Base-by-base conservation (phyloP, 768 basidiomycete genomes). In the Suillus bovinus region DNA sequence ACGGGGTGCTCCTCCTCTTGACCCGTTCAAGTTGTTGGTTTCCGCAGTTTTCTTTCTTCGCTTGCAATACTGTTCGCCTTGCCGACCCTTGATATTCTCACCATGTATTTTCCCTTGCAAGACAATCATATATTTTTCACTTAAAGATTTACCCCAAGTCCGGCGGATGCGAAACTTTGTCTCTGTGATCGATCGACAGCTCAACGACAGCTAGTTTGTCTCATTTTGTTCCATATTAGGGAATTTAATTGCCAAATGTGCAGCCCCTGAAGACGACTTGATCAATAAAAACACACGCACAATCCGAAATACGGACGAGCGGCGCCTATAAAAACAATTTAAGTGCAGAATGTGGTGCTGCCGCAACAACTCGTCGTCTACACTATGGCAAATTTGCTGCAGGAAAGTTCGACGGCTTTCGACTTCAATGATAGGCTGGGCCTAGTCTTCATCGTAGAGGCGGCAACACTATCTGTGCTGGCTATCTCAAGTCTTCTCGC, bases 401-500 rank as follows among this genome's bases (percentile, higher is more conserved):
- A 4, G 11, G 38, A 17, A 38, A 27, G 24, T 39, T 14, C 10
- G 31, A 22, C 46, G 13, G 7, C 34, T 17, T 68, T 72, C 58
- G 44, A 60, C 59, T 73, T 70, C 61, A 64, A 67, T 13, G 65
- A 61, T 24, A 70, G 75, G 56, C 57, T 77, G 20, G 76, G 76
- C 33, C 55, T 77, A 42, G 63, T 69, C 27, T 70, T 77, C 64
- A 70, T 74, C 36, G 71, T 75, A 42, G 66, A 74, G 62, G 58
- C 69, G 17, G 75, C 75, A 16, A 60, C 65, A 55, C 61, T 75
- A 24, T 77, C 76, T 5, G 70, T 70, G 9, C 38, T 72, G 22
- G 68, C 75, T 20, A 74, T 77, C 33, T 46, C 68, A 20, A 55
- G 55, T 42, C 53, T 76, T 50, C 65, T 77, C 54, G 41, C 64